These are phyloP conservation scores for Xanthoconium purpureum DNA, from an alignment of 768 basidiomycete species.

Conservation along the genomic window DNA sequence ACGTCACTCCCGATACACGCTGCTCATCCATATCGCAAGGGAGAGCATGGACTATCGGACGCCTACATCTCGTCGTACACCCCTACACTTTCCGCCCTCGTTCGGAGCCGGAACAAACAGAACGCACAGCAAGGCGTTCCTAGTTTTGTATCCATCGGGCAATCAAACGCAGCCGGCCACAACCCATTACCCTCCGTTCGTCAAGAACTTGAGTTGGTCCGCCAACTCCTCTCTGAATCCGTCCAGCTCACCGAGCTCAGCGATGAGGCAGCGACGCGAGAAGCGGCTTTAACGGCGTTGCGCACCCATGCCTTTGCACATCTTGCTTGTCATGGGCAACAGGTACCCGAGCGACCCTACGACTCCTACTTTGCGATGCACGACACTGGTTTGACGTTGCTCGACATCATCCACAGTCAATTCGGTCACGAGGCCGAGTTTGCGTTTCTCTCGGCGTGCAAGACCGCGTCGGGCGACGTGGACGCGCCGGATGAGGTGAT, in stretches of 20 bases:
- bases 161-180: constrained; percentile 12
- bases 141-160: constrained; percentile 18
- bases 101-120: constrained; percentile 13
- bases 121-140: not conserved
- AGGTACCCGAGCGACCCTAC: constrained; percentile 12
- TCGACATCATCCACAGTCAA: constrained; percentile 19
- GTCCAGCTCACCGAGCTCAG: constrained; percentile 10
- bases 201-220: constrained; percentile 16
- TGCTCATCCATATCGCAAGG: constrained; percentile 16
- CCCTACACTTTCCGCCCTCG: constrained; percentile 27
- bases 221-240: constrained; percentile 4
- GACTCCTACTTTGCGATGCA: constrained; percentile 19
- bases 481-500: constrained; percentile 27
- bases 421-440: constrained; percentile 17
- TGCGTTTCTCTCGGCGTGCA: constrained; percentile 33
- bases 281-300: constrained; percentile 8
- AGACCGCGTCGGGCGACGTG: constrained; percentile 26
- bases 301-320: constrained; percentile 22
- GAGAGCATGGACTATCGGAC: constrained; percentile 19
- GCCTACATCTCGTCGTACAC: constrained; percentile 32
- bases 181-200: not conserved
- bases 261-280: constrained; percentile 12
- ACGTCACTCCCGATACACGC: constrained; percentile 31
- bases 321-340: constrained; percentile 28
- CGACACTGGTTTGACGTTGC: constrained; percentile 19